Evolutionary conservation across 345 rosid species (phyloP).

Genomic region (Luvunga scandens): DNA sequence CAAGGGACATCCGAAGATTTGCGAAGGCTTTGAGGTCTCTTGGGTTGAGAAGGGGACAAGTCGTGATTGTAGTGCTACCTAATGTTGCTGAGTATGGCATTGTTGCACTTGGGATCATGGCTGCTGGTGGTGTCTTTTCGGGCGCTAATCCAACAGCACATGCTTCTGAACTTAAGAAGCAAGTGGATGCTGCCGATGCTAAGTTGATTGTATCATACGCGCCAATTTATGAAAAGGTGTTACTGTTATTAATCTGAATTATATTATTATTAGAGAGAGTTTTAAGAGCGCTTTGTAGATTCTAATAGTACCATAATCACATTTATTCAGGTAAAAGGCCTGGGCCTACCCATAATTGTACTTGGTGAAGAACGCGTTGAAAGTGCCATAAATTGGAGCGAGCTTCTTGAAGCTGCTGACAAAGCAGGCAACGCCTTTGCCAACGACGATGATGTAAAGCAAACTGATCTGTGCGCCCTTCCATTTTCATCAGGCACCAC

Average conservation of each 20-base stretch:
- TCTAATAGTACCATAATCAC: neutral
- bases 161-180: slow-evolving; percentile 74
- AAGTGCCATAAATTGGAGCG: slow-evolving; percentile 63
- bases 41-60: slow-evolving; percentile 79
- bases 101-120: slow-evolving; percentile 81
- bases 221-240: slow-evolving; percentile 64
- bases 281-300: neutral
- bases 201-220: slow-evolving; percentile 68
- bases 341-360: slow-evolving; percentile 57
- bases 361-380: slow-evolving; percentile 51
- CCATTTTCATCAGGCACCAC: slow-evolving; percentile 99
- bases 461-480: slow-evolving; percentile 80
- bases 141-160: slow-evolving; percentile 86
- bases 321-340: slow-evolving; percentile 48
- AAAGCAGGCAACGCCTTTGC: slow-evolving; percentile 28
- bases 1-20: slow-evolving; percentile 62
- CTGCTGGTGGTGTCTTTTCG: slow-evolving; percentile 87
- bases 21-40: slow-evolving; percentile 74
- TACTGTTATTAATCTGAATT: neutral
- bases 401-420: slow-evolving; percentile 79
- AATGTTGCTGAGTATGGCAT: slow-evolving; percentile 86
- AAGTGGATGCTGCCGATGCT: slow-evolving; percentile 79
- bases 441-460: slow-evolving; percentile 43
- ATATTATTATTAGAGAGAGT: neutral
- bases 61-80: slow-evolving; percentile 83